These are phyloP conservation scores for Euphorbia peplus DNA, from an alignment of 345 rosid genomes.

Conservation along the genomic window DNA sequence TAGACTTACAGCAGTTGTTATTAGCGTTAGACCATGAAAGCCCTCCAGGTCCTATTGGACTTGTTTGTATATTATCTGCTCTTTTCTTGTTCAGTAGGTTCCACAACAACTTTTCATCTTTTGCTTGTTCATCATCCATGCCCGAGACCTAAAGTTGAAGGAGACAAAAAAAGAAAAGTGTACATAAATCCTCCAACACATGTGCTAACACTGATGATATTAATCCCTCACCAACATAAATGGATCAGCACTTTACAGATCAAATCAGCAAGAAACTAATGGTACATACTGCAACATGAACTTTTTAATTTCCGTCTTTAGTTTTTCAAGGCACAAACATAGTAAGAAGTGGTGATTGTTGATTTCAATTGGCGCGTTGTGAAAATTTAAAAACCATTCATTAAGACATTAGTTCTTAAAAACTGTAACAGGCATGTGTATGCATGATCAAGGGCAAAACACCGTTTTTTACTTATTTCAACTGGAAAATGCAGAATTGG, in stretches of 20 bases:
- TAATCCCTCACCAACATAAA: not conserved
- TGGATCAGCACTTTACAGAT: not conserved
- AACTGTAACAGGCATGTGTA: not conserved
- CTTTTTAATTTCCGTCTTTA: too few relatives aligned
- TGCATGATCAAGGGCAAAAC: not conserved
- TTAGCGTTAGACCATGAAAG: slow-evolving; percentile 25
- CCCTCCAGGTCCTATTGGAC: slow-evolving; percentile 46
- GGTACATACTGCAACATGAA: not conserved
- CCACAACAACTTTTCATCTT: slow-evolving; percentile 43
- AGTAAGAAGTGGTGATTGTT: not conserved
- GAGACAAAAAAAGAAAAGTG: not conserved
- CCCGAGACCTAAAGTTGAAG: slow-evolving; percentile 32
- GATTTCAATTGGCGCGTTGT: not conserved
- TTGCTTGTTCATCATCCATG: slow-evolving; percentile 30
- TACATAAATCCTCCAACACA: not conserved
- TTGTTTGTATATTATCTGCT: slow-evolving; percentile 35
- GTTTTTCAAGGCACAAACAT: not conserved
- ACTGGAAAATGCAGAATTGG: not conserved
- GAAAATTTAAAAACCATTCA: not conserved
- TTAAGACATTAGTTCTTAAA: not conserved
- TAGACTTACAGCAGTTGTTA: slow-evolving; percentile 14
- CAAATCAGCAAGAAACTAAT: not conserved
- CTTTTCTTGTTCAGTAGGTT: slow-evolving; percentile 43
- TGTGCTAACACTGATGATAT: not conserved
- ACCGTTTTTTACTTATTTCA: not conserved